Percentiles rank a stretch among this genome's conserved stretches.
These are phyloP conservation scores for Oehlia diaphana DNA, from an alignment of 192 early-diverging fungal genomes.

Conservation along the genomic window DNA sequence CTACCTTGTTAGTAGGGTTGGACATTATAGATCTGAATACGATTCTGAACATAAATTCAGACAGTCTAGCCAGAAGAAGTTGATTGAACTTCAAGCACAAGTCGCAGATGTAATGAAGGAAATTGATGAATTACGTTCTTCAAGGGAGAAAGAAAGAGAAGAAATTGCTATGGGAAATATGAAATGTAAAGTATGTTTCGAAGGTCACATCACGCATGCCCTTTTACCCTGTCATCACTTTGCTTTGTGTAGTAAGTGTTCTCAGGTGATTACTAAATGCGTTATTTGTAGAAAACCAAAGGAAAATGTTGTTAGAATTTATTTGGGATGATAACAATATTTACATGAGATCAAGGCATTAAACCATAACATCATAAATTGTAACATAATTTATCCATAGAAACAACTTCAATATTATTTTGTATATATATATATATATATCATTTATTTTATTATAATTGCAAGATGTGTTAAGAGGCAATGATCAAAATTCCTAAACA, in stretches of 20 bases:
- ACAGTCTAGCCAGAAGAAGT: not conserved
- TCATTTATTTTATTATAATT: too few relatives aligned
- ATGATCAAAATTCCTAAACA: too few relatives aligned
- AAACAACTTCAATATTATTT: not conserved
- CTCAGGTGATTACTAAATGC: conserved; percentile 3
- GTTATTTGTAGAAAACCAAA: conserved; percentile 16
- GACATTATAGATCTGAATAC: not conserved
- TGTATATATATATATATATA: not conserved
- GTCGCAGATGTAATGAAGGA: not conserved
- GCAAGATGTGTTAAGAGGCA: too few relatives aligned
- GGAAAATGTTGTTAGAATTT: conserved; percentile 8
- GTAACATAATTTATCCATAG: too few relatives aligned
- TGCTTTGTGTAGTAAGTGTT: conserved; percentile 43
- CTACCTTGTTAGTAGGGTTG: not conserved
- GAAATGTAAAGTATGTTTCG: conserved; percentile 48
- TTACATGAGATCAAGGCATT: too few relatives aligned
- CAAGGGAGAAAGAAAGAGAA: not conserved
- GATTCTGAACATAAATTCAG: not conserved
- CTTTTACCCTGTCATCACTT: conserved; percentile 44
- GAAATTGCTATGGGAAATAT: conserved; percentile 5
- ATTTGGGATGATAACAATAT: conserved; percentile 7
- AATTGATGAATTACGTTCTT: not conserved
- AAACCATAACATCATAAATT: too few relatives aligned
- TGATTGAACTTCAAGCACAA: conserved; percentile 8
- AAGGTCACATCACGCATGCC: conserved; percentile 36